A percentile compares a stretch with the other conserved stretches of the same genome.
Evolutionary conservation across 805 yeast genomes (phyloP).

Genomic region (Starmerella powellii): DNA sequence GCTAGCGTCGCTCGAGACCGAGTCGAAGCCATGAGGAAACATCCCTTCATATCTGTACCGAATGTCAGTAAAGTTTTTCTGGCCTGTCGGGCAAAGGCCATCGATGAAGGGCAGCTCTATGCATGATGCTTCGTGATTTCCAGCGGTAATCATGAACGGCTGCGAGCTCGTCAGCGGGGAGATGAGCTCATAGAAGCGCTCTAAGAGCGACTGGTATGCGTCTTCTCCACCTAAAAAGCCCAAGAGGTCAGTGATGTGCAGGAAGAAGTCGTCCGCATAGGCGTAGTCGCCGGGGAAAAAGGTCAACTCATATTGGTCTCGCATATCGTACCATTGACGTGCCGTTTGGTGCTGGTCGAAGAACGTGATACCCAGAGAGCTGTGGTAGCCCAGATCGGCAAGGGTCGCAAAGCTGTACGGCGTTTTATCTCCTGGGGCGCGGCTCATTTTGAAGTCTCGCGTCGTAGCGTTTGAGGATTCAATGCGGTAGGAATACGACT

Average conservation of each 20-base stretch:
- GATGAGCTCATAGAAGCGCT: slow-evolving; percentile 5
- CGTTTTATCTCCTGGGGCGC: slow-evolving; percentile 3
- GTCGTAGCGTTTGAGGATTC: slow-evolving; percentile 1
- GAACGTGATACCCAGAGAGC: slow-evolving; percentile 1
- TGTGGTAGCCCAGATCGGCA: slow-evolving; percentile 9
- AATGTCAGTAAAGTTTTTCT: slow-evolving; percentile 8
- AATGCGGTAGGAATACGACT: slow-evolving; percentile 2
- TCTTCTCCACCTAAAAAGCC: not conserved
- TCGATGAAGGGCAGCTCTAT: not conserved
- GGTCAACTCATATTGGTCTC: slow-evolving; percentile 1
- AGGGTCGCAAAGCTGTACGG: slow-evolving; percentile 8
- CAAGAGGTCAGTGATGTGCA: not conserved
- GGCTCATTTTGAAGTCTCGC: not conserved
- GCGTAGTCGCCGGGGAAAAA: slow-evolving; percentile 8
- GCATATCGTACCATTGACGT: not conserved
- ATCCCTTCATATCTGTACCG: slow-evolving; percentile 1
- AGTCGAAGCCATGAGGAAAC: slow-evolving; percentile 3
- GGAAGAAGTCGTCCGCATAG: slow-evolving; percentile 3
- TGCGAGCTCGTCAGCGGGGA: not conserved
- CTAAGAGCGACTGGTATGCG: slow-evolving; percentile 5
- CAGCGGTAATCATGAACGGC: slow-evolving; percentile 3
- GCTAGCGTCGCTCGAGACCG: slow-evolving; percentile 1
- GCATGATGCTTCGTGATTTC: slow-evolving; percentile 11
- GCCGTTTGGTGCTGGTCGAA: not conserved
- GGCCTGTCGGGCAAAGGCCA: slow-evolving; percentile 5